phyloP scores from a whole-genome alignment of 1,284 basidiomycete species.

The Singerocomus rubriflavus region DNA sequence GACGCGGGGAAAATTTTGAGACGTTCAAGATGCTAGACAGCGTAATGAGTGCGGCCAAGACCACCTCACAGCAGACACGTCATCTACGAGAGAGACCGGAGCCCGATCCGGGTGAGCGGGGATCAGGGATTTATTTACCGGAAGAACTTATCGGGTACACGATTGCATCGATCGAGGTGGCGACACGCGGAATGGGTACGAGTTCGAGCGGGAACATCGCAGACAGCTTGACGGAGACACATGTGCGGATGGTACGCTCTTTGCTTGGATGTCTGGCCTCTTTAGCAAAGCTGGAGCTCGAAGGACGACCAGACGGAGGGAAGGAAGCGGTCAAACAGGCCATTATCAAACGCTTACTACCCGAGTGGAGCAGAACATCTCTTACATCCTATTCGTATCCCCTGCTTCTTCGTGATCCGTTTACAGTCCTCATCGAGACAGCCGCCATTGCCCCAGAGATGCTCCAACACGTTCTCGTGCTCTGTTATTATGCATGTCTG shows the following conservation, averaged over 20 bases:
- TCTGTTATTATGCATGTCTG: slow-evolving; percentile 87
- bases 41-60: slow-evolving; percentile 66
- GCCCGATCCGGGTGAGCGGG: slow-evolving; percentile 67
- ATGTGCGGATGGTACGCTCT: slow-evolving; percentile 74
- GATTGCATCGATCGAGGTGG: slow-evolving; percentile 77
- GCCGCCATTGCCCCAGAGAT: slow-evolving; percentile 87
- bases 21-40: slow-evolving; percentile 76
- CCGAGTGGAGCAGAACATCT: slow-evolving; percentile 85
- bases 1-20: slow-evolving; percentile 53
- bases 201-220: slow-evolving; percentile 50
- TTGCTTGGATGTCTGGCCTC: slow-evolving; percentile 68
- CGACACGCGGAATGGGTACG: slow-evolving; percentile 65
- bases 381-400: slow-evolving; percentile 74
- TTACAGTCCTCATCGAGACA: slow-evolving; percentile 83
- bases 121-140: slow-evolving; percentile 81
- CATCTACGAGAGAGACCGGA: slow-evolving; percentile 74
- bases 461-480: slow-evolving; percentile 77
- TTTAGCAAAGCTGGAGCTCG: slow-evolving; percentile 67
- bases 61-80: slow-evolving; percentile 68
- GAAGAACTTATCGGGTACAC: slow-evolving; percentile 92
- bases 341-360: slow-evolving; percentile 82
- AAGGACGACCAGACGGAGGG: slow-evolving; percentile 64
- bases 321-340: slow-evolving; percentile 74
- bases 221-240: slow-evolving; percentile 75
- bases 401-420: slow-evolving; percentile 81